Conservation (phyloP, 2,329 filamentous ascomycete genomes). For the Diaporthe capsici region DNA sequence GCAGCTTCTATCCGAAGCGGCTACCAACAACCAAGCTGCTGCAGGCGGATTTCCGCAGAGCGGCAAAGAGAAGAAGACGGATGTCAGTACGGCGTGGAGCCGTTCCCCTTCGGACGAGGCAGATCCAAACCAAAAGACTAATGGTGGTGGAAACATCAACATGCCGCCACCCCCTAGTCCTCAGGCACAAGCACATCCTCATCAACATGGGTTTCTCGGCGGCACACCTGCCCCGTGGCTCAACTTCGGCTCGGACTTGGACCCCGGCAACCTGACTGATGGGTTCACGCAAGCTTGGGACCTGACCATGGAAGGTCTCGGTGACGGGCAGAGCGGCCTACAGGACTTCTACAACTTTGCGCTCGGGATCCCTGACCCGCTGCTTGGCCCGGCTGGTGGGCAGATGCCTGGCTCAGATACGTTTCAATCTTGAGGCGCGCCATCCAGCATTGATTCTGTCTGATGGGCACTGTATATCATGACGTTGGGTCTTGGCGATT, state of each 20-base stretch:
- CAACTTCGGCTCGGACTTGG: slow-evolving; percentile 51
- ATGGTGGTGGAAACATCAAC: slow-evolving; percentile 23
- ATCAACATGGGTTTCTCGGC: slow-evolving; percentile 39
- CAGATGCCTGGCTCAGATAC: slow-evolving; percentile 36
- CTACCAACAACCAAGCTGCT: slow-evolving; percentile 58
- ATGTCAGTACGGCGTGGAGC: slow-evolving; percentile 25
- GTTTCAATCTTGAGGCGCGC: slow-evolving; percentile 32
- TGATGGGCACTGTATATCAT: neutral
- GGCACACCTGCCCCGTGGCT: slow-evolving; percentile 49
- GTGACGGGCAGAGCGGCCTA: slow-evolving; percentile 45
- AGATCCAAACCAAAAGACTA: slow-evolving; percentile 24
- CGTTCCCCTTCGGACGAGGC: slow-evolving; percentile 1
- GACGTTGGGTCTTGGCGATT: neutral
- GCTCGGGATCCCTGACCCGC: slow-evolving; percentile 43
- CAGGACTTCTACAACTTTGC: slow-evolving; percentile 38
- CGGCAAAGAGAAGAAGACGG: slow-evolving; percentile 35
- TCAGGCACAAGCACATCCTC: slow-evolving; percentile 39
- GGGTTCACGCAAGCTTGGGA: slow-evolving; percentile 61
- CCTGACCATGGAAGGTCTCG: slow-evolving; percentile 56
- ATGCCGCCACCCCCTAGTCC: slow-evolving; percentile 42
- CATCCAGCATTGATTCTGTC: neutral
- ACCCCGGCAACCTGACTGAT: slow-evolving; percentile 54
- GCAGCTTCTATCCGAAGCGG: slow-evolving; percentile 70
- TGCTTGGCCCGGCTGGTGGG: slow-evolving; percentile 26
- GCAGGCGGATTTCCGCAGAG: neutral